These are phyloP conservation scores for Panicum virgatum DNA, from an alignment of 202 grass and related monocot species.

Conservation along the genomic window DNA sequence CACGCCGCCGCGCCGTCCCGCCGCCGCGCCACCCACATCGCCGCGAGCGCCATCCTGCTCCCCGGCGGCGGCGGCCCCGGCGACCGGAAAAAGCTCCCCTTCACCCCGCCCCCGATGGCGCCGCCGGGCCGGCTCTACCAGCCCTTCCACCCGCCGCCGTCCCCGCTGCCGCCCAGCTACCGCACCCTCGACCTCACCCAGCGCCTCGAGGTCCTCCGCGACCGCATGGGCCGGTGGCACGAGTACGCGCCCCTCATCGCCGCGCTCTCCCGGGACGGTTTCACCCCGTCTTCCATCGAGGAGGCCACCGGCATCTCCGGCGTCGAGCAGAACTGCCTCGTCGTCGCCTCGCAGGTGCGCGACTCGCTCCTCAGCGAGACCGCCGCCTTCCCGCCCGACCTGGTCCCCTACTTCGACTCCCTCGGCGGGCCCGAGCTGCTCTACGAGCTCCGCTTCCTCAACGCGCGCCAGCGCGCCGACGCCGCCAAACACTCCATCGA, in stretches of 20 bases:
- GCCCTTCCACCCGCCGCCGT: conserved; percentile 61
- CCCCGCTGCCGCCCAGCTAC: conserved; percentile 48
- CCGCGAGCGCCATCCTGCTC: conserved; percentile 41
- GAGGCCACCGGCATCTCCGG: conserved; percentile 65
- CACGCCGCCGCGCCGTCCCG: not conserved
- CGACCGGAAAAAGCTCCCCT: conserved; percentile 53
- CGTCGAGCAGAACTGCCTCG: conserved; percentile 78
- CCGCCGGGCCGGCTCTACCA: conserved; percentile 58
- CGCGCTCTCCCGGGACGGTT: conserved; percentile 59
- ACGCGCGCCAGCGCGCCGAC: conserved; percentile 53
- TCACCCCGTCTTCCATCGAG: conserved; percentile 83
- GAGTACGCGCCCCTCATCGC: conserved; percentile 78
- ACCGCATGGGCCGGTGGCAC: conserved; percentile 69
- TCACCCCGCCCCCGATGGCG: conserved; percentile 43
- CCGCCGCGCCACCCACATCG: conserved; percentile 32
- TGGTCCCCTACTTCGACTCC: conserved; percentile 69
- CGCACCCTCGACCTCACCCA: conserved; percentile 53
- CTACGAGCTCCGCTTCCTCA: conserved; percentile 80
- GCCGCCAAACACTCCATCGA: conserved; percentile 48
- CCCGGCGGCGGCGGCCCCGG: not conserved
- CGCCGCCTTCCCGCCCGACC: conserved; percentile 48
- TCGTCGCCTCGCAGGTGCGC: conserved; percentile 72
- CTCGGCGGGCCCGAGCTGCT: conserved; percentile 57
- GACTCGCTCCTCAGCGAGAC: conserved; percentile 56
- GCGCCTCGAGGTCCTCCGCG: conserved; percentile 64